Conservation (phyloP, 345 rosid genomes). For the Triadica sebifera region DNA sequence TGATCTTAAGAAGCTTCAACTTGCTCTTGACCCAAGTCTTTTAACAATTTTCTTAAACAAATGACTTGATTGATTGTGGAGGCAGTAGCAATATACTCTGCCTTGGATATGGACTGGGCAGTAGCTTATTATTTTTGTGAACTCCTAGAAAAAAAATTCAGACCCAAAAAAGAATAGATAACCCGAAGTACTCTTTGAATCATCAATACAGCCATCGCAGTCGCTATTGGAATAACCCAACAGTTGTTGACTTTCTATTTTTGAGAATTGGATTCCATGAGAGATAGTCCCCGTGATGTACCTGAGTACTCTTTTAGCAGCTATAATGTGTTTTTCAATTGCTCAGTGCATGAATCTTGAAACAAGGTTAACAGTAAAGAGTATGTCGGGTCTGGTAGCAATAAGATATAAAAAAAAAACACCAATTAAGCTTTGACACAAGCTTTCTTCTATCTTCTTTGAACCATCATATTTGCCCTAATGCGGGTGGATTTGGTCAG, state of each 20-base stretch:
- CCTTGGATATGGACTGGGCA: too few species aligned
- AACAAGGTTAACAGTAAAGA: neutral
- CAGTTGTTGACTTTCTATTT: too few species aligned
- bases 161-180: neutral
- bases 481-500: too few species aligned
- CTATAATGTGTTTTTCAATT: neutral
- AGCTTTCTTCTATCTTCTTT: too few species aligned
- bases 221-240: neutral
- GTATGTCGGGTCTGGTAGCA: neutral
- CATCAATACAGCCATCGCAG: neutral
- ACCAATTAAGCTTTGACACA: neutral
- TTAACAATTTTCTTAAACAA: too few species aligned
- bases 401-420: neutral
- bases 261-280: neutral
- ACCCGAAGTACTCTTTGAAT: neutral
- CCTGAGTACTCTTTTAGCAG: neutral
- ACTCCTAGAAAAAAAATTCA: too few species aligned
- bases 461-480: too few species aligned
- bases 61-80: too few species aligned
- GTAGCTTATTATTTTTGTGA: too few species aligned
- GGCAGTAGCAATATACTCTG: too few species aligned
- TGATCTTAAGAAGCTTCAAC: too few species aligned
- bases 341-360: neutral
- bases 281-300: neutral
- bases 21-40: too few species aligned